Evolutionary conservation across 1,139 yeast species (phyloP).

Genomic region (Spathaspora sp.): DNA sequence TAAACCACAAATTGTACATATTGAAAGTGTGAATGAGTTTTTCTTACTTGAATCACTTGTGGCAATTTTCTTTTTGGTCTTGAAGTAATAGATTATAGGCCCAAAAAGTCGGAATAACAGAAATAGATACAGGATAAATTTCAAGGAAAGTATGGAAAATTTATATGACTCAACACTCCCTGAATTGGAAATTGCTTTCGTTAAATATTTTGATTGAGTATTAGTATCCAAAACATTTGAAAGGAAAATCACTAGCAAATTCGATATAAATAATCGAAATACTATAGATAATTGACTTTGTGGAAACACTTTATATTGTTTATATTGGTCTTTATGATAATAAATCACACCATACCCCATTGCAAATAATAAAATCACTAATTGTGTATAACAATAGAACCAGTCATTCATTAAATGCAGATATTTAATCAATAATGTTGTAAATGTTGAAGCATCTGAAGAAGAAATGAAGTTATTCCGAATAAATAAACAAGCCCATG

Average conservation of each 20-base stretch:
- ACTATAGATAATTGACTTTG: conserved; percentile 19
- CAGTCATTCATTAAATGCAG: not conserved
- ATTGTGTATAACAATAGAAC: conserved; percentile 11
- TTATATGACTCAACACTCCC: no score
- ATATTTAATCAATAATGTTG: conserved; percentile 3
- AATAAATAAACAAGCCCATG: conserved; percentile 16
- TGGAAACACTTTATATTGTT: conserved; percentile 22
- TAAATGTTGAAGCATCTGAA: conserved; percentile 2
- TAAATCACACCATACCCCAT: conserved; percentile 45
- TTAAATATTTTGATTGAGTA: no score
- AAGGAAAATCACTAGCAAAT: conserved; percentile 8
- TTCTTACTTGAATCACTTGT: no score
- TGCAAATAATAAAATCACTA: conserved; percentile 28
- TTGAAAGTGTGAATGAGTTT: no score
- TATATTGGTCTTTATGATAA: conserved; percentile 25
- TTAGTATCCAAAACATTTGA: no score
- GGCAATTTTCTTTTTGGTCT: no score
- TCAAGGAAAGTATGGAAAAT: no score
- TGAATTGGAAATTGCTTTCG: no score
- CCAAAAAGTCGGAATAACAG: no score
- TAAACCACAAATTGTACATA: no score
- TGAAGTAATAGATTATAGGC: no score
- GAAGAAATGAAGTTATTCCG: conserved; percentile 17
- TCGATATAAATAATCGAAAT: conserved; percentile 15
- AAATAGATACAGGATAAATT: no score